A percentile compares a stretch with the other conserved stretches of the same genome.
Evolutionary conservation across 2,329 filamentous ascomycete genomes (phyloP).

Genomic region (Fusarium mundagurra): DNA sequence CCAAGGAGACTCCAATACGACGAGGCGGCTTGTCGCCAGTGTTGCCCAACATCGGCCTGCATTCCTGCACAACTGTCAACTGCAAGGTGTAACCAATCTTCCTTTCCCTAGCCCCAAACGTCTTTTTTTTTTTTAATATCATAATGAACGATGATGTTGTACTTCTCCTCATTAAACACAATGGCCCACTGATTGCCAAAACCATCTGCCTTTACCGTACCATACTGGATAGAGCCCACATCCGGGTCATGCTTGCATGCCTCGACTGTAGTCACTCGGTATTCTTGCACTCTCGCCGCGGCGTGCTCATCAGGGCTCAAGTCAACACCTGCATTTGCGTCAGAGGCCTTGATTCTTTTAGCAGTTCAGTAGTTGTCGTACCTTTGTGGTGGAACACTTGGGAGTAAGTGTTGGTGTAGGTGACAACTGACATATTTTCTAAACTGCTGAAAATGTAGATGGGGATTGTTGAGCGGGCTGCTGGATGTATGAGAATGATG

Average conservation of each 20-base stretch:
- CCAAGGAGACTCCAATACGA: not conserved
- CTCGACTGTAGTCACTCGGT: not conserved
- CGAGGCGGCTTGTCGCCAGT: not conserved
- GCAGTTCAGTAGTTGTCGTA: not conserved
- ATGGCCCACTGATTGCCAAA: not conserved
- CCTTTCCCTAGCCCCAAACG: not conserved
- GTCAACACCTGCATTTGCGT: not conserved
- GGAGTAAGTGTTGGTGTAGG: not conserved
- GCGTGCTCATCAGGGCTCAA: not conserved
- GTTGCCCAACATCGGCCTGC: not conserved
- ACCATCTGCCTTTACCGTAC: not conserved
- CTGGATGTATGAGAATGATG: not conserved
- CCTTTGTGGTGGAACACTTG: not conserved
- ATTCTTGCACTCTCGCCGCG: not conserved
- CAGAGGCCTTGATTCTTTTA: not conserved
- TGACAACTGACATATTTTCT: not conserved
- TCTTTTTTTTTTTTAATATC: not conserved
- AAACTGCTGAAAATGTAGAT: not conserved
- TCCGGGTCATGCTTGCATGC: not conserved
- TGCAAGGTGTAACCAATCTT: not conserved
- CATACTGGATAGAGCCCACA: not conserved
- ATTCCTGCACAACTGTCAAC: not conserved
- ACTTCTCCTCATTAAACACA: not conserved
- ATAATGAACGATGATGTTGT: not conserved
- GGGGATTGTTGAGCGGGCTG: not conserved